Conservation (phyloP, 768 basidiomycete genomes). For the Suillus paluster region DNA sequence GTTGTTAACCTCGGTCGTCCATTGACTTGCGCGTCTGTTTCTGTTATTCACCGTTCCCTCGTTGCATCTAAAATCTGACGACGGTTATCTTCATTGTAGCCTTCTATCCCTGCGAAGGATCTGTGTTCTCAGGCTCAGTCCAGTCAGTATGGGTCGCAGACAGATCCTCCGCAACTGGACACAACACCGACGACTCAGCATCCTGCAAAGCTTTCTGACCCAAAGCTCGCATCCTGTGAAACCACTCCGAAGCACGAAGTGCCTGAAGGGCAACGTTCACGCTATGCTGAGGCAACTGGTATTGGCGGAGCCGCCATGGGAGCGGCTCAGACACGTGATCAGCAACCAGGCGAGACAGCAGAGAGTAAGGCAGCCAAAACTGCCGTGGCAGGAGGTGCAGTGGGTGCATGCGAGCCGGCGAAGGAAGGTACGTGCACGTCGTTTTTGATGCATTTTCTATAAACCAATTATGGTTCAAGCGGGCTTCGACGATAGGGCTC, state of each 20-base stretch:
- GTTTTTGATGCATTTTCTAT: not conserved
- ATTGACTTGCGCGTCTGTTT: not conserved
- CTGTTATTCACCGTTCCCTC: not conserved
- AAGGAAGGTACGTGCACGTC: slow-evolving; percentile 17
- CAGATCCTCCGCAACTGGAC: not conserved
- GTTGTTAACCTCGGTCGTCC: not conserved
- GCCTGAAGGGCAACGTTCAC: not conserved
- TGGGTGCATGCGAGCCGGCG: not conserved
- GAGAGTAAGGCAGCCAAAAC: not conserved
- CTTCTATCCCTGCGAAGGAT: not conserved
- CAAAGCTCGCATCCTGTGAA: not conserved
- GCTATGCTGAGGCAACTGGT: not conserved
- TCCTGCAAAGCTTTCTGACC: not conserved
- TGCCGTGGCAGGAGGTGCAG: not conserved
- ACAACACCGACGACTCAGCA: not conserved
- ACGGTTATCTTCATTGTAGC: not conserved
- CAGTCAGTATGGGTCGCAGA: not conserved
- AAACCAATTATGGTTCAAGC: not conserved
- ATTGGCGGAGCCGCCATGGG: not conserved
- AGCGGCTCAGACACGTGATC: not conserved
- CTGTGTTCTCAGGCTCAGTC: not conserved
- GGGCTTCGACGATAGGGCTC: not conserved
- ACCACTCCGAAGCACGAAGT: not conserved
- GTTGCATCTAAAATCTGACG: not conserved
- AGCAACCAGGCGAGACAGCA: not conserved